phyloP scores from a whole-genome alignment of 2,329 filamentous ascomycete genomes.

The Colletotrichum eremochloae region DNA sequence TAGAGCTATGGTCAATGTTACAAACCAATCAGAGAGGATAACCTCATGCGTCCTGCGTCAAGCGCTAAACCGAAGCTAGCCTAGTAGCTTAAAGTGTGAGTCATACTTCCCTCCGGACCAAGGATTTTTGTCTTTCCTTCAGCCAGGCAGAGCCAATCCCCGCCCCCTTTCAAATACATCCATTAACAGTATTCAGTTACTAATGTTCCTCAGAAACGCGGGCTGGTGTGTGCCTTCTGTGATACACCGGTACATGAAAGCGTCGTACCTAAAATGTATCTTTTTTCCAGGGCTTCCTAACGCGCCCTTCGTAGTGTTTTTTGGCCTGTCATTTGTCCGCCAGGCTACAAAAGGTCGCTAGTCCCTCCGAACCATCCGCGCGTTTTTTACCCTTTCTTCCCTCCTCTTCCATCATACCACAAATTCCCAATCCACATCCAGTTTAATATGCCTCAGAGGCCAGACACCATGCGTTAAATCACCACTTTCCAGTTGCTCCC shows the following conservation, averaged over 20 bases:
- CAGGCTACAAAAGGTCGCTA: conserved; percentile 40
- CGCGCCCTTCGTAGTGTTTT: not conserved
- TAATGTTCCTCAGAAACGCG: no score
- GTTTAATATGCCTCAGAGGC: conserved; percentile 3
- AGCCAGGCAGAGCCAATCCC: not conserved
- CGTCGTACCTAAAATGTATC: not conserved
- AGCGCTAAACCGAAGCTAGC: not conserved
- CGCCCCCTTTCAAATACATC: conserved; percentile 24
- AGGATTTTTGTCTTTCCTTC: conserved; percentile 11
- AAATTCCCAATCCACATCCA: conserved; percentile 44
- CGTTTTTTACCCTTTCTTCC: conserved; percentile 52
- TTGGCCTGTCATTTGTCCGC: conserved; percentile 27
- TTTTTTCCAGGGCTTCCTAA: conserved; percentile 18
- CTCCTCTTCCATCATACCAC: conserved; percentile 63
- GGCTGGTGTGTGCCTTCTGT: not conserved
- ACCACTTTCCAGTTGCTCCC: conserved; percentile 21
- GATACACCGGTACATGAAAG: not conserved
- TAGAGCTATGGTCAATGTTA: no score
- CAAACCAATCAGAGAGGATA: not conserved
- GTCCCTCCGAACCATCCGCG: conserved; percentile 46
- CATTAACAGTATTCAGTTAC: conserved; percentile 28
- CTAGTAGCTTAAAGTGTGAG: conserved; percentile 32
- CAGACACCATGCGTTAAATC: conserved; percentile 37
- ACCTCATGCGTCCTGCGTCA: not conserved
- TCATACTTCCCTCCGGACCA: conserved; percentile 29